Evolutionary conservation across 2,329 filamentous ascomycete genomes (phyloP).

Genomic region (Microascus cirrosus): DNA sequence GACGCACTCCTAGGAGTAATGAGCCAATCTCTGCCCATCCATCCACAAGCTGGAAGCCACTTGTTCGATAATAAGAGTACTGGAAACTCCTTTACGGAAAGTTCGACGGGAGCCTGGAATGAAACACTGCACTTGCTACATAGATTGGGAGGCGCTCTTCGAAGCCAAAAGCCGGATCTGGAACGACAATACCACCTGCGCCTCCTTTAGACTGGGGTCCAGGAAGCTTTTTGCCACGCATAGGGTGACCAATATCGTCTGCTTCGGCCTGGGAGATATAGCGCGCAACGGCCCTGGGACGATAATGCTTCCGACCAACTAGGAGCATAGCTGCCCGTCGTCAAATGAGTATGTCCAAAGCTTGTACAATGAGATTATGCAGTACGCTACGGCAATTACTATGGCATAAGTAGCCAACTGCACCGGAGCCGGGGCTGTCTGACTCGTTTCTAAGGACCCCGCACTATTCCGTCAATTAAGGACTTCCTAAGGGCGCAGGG

Average conservation of each 20-base stretch:
- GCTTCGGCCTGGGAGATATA: slow-evolving; percentile 4
- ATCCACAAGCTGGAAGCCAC: background rate
- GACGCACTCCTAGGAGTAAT: too few species aligned
- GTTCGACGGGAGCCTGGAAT: background rate
- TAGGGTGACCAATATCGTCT: slow-evolving; percentile 2
- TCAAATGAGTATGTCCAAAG: too few species aligned
- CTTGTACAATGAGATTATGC: too few species aligned
- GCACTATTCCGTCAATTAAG: slow-evolving; percentile 6
- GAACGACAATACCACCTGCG: background rate
- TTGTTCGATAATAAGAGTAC: slow-evolving; percentile 5
- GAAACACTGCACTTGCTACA: slow-evolving; percentile 1
- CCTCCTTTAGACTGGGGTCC: background rate
- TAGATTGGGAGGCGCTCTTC: background rate
- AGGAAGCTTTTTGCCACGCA: background rate
- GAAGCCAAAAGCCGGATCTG: background rate
- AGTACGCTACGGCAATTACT: too few species aligned
- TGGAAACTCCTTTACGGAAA: slow-evolving; percentile 2
- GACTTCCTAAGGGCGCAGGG: slow-evolving; percentile 10
- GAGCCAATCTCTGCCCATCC: background rate
- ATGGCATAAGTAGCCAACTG: background rate
- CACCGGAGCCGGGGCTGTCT: background rate
- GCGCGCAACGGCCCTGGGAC: background rate
- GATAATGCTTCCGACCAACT: background rate
- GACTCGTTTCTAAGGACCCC: background rate
- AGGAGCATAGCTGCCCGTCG: too few species aligned